Evolutionary conservation across 1,139 yeast species (phyloP), one percentile per base, ranked within the genome.

Genomic region (Magnusiomyces sp.): DNA sequence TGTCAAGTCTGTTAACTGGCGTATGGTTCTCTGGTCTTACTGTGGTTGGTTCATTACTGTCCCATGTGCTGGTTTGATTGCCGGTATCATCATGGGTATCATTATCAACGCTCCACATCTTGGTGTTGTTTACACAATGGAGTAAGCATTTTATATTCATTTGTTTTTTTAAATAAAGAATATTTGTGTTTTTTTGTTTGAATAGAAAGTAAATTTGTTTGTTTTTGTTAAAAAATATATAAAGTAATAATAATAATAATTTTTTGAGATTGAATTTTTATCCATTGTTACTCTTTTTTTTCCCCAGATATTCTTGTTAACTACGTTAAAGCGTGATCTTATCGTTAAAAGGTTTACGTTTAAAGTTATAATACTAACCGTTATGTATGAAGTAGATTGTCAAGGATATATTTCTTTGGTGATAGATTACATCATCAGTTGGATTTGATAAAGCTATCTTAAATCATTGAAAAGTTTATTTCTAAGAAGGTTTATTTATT

Each of bases 1-100:
- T 62, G 57, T 73, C 61, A 75, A 68, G 59, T 76, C 87, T 6
- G 84, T 83, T 53, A 83, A 83, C 71, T 83, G 90, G 90, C 76
- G 85, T 71, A 80, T 82, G 79, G 87, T 83, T 44, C 64, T 70
- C 17, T 82, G 84, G 82, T 78, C 84, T 62, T 83, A 82, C 67
- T 58, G 71, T 43, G 89, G 90, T 37, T 84, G 94, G 92, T 58
- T 83, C 48, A 62, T 83, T 50, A 83, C 92, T 17, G 71, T 83
- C 58, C 92, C 92, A 43, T 68, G 77, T 60, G 89, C 92, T 19
- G 92, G 90, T 55, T 61, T 83, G 40, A 73, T 83, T 57, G 81
- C 89, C 36, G 92, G 92, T 60, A 58, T 82, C 34, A 56, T 82
- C 47, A 80, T 78, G 60, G 89, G 77, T 41, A 80, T 83, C 52